Base-by-base conservation (phyloP, 1,284 basidiomycete species). In the Sanghuangporus sanghuang region DNA sequence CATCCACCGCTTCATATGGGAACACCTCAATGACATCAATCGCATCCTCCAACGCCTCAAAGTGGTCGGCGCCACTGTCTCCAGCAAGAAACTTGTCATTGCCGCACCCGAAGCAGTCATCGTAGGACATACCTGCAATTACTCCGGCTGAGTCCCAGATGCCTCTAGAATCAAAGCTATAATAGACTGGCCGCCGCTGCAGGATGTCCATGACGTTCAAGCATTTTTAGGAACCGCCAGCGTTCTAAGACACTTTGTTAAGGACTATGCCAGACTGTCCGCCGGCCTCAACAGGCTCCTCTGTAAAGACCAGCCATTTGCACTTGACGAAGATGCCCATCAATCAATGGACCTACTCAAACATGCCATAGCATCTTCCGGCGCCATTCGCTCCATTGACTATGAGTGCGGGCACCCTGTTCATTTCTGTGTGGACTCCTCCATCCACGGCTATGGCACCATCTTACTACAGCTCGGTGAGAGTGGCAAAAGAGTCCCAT, bases 141-240 rank as follows among this genome's bases (percentile, higher is more conserved):
- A 68, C 32, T 64, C 72, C 66, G 71, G 72, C 9, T 44, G 66
- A 9, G 35, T 68, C 35, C 67, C 69, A 0, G 62, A 70, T 21
- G n/a, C 59, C 16, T 21, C 56, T 0, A 35, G 59, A 44, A 61
- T 70, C 32, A 63, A 59, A 0, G 69, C 67, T 9, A 69, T 73
- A 9, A 49, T 50, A 3, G 18, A 67, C 7, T 72, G 72, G 71
- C 67, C 65, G 0, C 42, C 67, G 2, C 68, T 66, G 21, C 56
- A 67, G 14, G 56, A 66, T 21, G 36, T 67, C 16, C 68, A 68
- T 0, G 69, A 75, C 23, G 70, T 74, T 0, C 64, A 68, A 0
- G 67, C 66, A 0, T 77, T 77, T 50, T 64, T 76, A 0, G 73
- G 74, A 0, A 70, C 65, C 0, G 64, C 68, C 0, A 73, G 74